These are phyloP conservation scores for Phytophthora ramorum DNA, from an alignment of 352 stramenopile species.

Conservation along the genomic window DNA sequence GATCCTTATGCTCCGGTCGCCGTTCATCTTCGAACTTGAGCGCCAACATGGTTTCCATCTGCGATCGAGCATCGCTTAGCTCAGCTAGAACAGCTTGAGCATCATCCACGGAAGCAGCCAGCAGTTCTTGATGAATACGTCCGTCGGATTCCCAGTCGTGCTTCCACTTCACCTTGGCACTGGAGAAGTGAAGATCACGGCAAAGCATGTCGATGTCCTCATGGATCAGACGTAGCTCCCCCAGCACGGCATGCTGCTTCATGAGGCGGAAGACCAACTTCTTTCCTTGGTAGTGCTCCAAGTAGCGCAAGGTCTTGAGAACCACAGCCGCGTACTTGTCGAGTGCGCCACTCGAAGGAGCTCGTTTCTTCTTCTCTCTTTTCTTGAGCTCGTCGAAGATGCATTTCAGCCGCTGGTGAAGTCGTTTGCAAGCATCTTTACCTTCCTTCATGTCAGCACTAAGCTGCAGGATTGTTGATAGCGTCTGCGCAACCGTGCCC, in stretches of 20 bases:
- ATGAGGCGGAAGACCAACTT: constrained; percentile 18
- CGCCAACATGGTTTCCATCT: constrained; percentile 10
- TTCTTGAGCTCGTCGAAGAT: constrained; percentile 6
- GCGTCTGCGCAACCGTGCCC: constrained; percentile 3
- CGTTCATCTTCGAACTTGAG: constrained; percentile 26
- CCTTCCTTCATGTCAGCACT: constrained; percentile 21
- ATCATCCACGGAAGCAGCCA: constrained; percentile 4
- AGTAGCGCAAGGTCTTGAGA: neutral
- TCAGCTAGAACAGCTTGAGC: constrained; percentile 4
- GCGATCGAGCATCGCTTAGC: constrained; percentile 2
- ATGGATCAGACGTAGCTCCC: constrained; percentile 18
- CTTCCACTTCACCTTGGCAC: constrained; percentile 22
- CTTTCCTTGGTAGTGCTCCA: constrained; percentile 15
- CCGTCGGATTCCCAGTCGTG: constrained; percentile 19
- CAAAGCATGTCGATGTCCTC: constrained; percentile 23
- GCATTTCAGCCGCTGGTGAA: constrained; percentile 13
- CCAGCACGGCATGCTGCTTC: constrained; percentile 11
- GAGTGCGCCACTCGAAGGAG: constrained; percentile 6
- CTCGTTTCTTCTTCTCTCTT: constrained; percentile 7
- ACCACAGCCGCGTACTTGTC: constrained; percentile 15
- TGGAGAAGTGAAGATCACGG: constrained; percentile 6
- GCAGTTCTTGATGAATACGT: neutral
- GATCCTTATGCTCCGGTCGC: neutral
- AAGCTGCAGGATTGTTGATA: constrained; percentile 9
- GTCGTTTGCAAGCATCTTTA: constrained; percentile 7